Percentiles rank a stretch among this genome's conserved stretches.
phyloP scores from a whole-genome alignment of 2,329 filamentous ascomycete genomes.

The Colletotrichum lini region DNA sequence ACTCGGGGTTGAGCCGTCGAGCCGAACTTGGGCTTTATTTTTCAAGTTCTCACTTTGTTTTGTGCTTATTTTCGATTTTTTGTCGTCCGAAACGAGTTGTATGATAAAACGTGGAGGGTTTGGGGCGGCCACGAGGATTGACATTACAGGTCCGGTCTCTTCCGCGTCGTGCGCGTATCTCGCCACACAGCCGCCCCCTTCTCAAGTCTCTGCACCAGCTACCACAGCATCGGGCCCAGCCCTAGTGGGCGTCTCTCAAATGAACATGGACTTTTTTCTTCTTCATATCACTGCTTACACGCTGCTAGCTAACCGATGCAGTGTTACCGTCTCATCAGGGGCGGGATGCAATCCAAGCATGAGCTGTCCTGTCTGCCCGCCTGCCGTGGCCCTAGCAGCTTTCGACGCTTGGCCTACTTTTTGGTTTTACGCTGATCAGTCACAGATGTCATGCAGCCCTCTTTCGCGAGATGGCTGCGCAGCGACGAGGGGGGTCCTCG shows the following conservation, averaged over 20 bases:
- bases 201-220: background rate
- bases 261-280: slow-evolving; percentile 26
- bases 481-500: slow-evolving; percentile 21
- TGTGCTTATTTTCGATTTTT: slow-evolving; percentile 6
- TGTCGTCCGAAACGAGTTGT: slow-evolving; percentile 34
- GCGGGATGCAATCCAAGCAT: slow-evolving; percentile 12
- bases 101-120: slow-evolving; percentile 28
- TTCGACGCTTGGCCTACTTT: background rate
- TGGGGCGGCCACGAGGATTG: slow-evolving; percentile 27
- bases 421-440: slow-evolving; percentile 18
- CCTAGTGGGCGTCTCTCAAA: slow-evolving; percentile 36
- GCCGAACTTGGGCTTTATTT: background rate
- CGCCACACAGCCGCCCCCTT: background rate
- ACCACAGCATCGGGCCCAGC: slow-evolving; percentile 24
- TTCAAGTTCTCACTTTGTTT: slow-evolving; percentile 10
- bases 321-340: slow-evolving; percentile 45
- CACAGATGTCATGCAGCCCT: slow-evolving; percentile 25
- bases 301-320: slow-evolving; percentile 49
- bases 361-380: background rate
- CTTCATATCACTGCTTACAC: background rate
- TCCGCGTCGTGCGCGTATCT: slow-evolving; percentile 16
- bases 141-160: slow-evolving; percentile 29
- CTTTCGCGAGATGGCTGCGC: slow-evolving; percentile 6
- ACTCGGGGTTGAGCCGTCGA: slow-evolving; percentile 6
- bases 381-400: background rate